Evolutionary conservation across 192 early-diverging fungal genomes (phyloP).

Genomic region (Mortierella antarctica): DNA sequence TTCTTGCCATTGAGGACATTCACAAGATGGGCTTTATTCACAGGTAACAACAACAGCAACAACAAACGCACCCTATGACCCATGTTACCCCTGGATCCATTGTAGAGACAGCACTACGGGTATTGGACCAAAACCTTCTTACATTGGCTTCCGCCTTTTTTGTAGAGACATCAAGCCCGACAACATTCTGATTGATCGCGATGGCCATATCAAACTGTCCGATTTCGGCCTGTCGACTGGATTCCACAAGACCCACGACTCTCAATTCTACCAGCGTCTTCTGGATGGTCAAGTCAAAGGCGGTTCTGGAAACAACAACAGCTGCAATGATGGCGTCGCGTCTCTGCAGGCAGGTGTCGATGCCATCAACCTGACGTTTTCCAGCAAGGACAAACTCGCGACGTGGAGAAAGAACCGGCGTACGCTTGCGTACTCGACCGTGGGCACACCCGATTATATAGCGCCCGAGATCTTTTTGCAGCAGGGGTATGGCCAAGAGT

Average conservation of each 20-base stretch:
- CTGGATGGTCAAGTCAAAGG: conserved; percentile 75
- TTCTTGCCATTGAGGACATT: conserved; percentile 91
- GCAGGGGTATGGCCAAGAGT: conserved; percentile 96
- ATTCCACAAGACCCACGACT: conserved; percentile 99
- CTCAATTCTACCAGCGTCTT: conserved; percentile 90
- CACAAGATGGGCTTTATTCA: conserved; percentile 97
- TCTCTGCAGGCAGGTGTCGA: conserved; percentile 59
- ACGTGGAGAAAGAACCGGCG: conserved; percentile 99
- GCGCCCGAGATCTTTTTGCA: conserved; percentile 96
- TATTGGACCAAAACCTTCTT: neutral
- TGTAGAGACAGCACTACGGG: no score
- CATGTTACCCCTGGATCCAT: neutral
- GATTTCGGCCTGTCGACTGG: conserved; percentile 99
- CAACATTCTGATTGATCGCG: conserved; percentile 94
- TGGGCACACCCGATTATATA: conserved; percentile 96
- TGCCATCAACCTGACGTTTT: conserved; percentile 93
- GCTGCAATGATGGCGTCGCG: conserved; percentile 43
- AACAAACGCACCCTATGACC: neutral
- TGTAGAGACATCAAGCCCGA: conserved; percentile 85
- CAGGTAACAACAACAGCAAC: conserved; percentile 44
- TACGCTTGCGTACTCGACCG: conserved; percentile 95
- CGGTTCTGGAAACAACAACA: conserved; percentile 22
- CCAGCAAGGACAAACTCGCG: conserved; percentile 92
- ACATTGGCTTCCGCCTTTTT: neutral
- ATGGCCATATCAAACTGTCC: conserved; percentile 98